phyloP scores from a whole-genome alignment of 352 stramenopile species.

The Phytopythium montanum region DNA sequence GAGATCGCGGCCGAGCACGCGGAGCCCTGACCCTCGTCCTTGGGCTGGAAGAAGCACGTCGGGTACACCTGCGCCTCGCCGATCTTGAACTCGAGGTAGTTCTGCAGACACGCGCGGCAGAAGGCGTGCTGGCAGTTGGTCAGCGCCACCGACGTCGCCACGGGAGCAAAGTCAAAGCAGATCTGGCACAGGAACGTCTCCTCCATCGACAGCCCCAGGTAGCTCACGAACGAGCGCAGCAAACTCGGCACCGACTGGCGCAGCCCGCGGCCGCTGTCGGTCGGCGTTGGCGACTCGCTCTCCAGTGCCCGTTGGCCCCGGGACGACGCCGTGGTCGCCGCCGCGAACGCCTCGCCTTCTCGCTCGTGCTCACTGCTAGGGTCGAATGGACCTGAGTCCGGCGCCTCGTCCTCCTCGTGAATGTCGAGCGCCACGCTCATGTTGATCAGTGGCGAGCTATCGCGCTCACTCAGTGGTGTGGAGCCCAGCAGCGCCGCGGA shows the following conservation, averaged over 20 bases:
- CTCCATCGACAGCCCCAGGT: constrained; percentile 57
- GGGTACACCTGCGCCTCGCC: constrained; percentile 64
- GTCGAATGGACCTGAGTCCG: too few species aligned
- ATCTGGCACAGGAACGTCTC: constrained; percentile 78
- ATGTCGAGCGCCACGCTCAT: background rate
- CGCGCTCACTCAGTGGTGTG: background rate
- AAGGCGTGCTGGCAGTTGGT: constrained; percentile 52
- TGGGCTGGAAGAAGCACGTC: constrained; percentile 56
- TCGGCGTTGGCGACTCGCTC: background rate
- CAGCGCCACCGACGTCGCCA: constrained; percentile 34
- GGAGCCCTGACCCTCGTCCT: constrained; percentile 23
- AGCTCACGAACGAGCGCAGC: constrained; percentile 47
- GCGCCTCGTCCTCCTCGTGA: background rate
- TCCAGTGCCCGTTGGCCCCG: background rate
- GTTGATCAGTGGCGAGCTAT: background rate
- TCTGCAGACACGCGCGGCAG: constrained; percentile 52
- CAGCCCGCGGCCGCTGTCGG: constrained; percentile 1
- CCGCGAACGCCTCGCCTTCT: background rate
- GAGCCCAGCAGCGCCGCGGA: constrained; percentile 9
- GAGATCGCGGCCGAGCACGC: constrained; percentile 40
- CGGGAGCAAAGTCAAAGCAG: constrained; percentile 57
- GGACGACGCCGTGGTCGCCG: background rate
- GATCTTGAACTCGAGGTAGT: constrained; percentile 74
- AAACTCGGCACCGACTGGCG: constrained; percentile 37
- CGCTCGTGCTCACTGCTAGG: background rate